Evolutionary conservation across 176 grass and related monocot genomes (phyloP).

Genomic region (Metroxylon sagu): DNA sequence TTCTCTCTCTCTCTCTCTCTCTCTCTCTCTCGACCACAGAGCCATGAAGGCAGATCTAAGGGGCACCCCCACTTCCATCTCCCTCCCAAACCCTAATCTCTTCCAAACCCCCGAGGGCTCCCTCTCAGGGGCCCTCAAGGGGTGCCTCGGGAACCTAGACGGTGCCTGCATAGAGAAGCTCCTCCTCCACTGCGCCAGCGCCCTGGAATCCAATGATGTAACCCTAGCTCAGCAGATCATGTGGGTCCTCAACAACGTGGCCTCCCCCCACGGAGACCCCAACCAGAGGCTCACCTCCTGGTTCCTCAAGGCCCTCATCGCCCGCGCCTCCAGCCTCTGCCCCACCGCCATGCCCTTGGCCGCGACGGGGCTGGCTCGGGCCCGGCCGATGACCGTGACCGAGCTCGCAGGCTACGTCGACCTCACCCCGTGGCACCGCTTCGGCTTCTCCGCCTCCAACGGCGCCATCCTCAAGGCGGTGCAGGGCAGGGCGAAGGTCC

Average conservation of each 20-base stretch:
- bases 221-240: slow-evolving; percentile 25
- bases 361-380: background rate
- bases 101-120: background rate
- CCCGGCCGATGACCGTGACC: slow-evolving; percentile 11
- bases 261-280: slow-evolving; percentile 6
- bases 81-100: background rate
- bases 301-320: slow-evolving; percentile 14
- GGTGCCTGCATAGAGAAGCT: slow-evolving; percentile 25
- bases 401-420: slow-evolving; percentile 23
- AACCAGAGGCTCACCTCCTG: slow-evolving; percentile 24
- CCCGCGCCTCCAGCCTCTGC: slow-evolving; percentile 14
- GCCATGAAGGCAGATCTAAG: slow-evolving; percentile 6
- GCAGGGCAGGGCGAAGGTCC: slow-evolving; percentile 8
- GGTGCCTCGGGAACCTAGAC: slow-evolving; percentile 15
- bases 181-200: slow-evolving; percentile 20
- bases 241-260: slow-evolving; percentile 31
- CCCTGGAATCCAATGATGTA: slow-evolving; percentile 20
- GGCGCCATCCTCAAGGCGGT: slow-evolving; percentile 14
- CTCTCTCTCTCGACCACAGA: background rate
- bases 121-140: background rate
- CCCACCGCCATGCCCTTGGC: slow-evolving; percentile 9
- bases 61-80: background rate
- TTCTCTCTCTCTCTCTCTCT: too few relatives aligned
- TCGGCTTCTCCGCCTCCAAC: slow-evolving; percentile 21
- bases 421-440: slow-evolving; percentile 27